Evolutionary conservation across 345 rosid genomes (phyloP).

Genomic region (Lumnitzera racemosa): DNA sequence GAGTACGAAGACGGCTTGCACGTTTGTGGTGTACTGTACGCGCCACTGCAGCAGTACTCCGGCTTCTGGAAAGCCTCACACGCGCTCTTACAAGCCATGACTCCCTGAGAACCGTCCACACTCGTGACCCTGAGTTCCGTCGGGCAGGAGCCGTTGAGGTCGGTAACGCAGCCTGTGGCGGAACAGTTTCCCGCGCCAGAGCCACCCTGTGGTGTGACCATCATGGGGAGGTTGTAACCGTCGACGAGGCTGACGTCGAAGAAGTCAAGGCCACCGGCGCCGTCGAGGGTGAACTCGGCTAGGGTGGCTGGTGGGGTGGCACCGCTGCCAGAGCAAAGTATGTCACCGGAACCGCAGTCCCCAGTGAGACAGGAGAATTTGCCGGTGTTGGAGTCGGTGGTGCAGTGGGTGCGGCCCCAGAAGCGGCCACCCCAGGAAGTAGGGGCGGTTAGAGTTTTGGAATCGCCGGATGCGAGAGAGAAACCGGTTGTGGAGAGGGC

Average conservation of each 20-base stretch:
- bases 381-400: constrained; percentile 53
- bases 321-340: constrained; percentile 78
- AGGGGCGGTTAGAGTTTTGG: constrained; percentile 53
- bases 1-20: constrained; percentile 82
- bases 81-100: constrained; percentile 82
- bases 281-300: constrained; percentile 61
- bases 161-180: constrained; percentile 67
- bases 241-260: constrained; percentile 35
- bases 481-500: constrained; percentile 77
- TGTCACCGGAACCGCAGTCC: constrained; percentile 71
- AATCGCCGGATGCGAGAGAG: constrained; percentile 51
- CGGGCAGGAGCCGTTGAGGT: constrained; percentile 75
- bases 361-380: constrained; percentile 79
- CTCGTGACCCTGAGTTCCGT: constrained; percentile 64
- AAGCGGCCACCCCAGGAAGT: constrained; percentile 92
- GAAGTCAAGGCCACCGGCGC: constrained; percentile 20
- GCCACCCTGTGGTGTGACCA: constrained; percentile 47
- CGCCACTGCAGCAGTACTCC: constrained; percentile 84
- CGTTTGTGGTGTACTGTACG: constrained; percentile 49
- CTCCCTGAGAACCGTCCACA: constrained; percentile 22
- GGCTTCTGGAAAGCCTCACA: constrained; percentile 80
- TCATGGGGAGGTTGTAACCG: constrained; percentile 34
- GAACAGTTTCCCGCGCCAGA: constrained; percentile 57
- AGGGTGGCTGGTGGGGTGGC: constrained; percentile 84
- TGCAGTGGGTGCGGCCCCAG: constrained; percentile 85